A percentile compares a stretch with the other conserved stretches of the same genome.
Conservation (phyloP, 352 stramenopile genomes). For the Phytophthora europaea region DNA sequence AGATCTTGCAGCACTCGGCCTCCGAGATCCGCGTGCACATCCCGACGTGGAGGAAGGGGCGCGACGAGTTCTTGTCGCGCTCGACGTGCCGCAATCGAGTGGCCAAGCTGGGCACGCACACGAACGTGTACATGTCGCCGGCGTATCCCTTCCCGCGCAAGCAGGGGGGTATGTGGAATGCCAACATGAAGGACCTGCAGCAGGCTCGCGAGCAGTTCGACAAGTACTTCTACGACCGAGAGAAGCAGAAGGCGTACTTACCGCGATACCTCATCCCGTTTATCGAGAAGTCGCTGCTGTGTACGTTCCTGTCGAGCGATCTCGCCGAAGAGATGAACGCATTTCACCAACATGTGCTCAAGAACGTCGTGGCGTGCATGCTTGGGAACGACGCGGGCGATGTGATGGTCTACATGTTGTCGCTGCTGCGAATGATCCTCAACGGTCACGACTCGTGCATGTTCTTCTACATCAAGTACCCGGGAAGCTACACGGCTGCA, state of each 20-base stretch:
- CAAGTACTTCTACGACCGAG: conserved; percentile 69
- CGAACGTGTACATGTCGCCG: conserved; percentile 81
- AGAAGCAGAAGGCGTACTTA: conserved; percentile 63
- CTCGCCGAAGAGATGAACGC: conserved; percentile 79
- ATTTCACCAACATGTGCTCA: conserved; percentile 85
- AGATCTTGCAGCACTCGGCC: conserved; percentile 73
- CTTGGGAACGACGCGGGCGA: conserved; percentile 50
- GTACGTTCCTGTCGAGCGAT: conserved; percentile 73
- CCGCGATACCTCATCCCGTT: conserved; percentile 68
- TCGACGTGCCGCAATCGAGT: conserved; percentile 70
- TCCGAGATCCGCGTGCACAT: conserved; percentile 81
- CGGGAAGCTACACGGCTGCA: conserved; percentile 59
- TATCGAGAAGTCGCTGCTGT: conserved; percentile 81
- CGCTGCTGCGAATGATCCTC: conserved; percentile 79
- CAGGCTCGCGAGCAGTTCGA: conserved; percentile 77
- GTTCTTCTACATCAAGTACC: conserved; percentile 90
- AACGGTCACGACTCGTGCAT: conserved; percentile 82
- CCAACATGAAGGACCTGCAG: conserved; percentile 73
- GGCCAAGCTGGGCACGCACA: conserved; percentile 77
- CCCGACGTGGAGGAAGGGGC: conserved; percentile 70
- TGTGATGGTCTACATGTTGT: conserved; percentile 60
- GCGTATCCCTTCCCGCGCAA: conserved; percentile 84
- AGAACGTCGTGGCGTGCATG: conserved; percentile 80
- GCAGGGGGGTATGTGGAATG: conserved; percentile 75
- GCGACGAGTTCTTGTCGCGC: conserved; percentile 78